Percentiles rank a stretch among this genome's conserved stretches.
phyloP scores from a whole-genome alignment of 2,329 filamentous ascomycete species.

The Pestalotiopsis sp. region DNA sequence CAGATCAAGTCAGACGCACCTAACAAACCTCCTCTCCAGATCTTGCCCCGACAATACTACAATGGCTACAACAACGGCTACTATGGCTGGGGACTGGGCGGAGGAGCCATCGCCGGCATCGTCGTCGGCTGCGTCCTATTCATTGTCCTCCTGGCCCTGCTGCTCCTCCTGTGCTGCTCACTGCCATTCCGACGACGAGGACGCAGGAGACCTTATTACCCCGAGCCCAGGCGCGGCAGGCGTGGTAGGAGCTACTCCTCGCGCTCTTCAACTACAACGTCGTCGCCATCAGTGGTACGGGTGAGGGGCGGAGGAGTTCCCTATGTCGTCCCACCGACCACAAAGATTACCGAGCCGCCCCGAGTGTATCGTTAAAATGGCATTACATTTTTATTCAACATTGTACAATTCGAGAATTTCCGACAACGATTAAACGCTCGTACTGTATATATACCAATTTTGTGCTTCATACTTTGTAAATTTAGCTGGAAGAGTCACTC shows the following conservation, averaged over 20 bases:
- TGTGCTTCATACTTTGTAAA: background rate
- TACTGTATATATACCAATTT: background rate
- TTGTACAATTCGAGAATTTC: background rate
- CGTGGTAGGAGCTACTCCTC: background rate
- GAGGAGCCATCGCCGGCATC: background rate
- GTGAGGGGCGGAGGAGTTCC: background rate
- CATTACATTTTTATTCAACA: background rate
- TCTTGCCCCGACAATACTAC: background rate
- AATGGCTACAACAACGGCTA: background rate
- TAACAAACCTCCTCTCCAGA: background rate
- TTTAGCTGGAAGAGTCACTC: background rate
- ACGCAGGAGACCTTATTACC: background rate
- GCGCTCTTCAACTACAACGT: background rate
- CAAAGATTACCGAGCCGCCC: background rate
- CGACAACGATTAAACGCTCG: background rate
- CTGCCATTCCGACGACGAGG: background rate
- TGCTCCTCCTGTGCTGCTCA: background rate
- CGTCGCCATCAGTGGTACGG: background rate
- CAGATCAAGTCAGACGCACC: background rate
- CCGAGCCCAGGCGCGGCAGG: background rate
- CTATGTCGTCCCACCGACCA: background rate
- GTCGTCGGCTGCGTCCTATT: background rate
- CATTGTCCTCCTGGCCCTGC: background rate
- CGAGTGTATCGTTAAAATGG: background rate
- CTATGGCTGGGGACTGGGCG: background rate